These are phyloP conservation scores for Ilyonectria sp. DNA, from an alignment of 2,329 filamentous ascomycete species.

Conservation along the genomic window DNA sequence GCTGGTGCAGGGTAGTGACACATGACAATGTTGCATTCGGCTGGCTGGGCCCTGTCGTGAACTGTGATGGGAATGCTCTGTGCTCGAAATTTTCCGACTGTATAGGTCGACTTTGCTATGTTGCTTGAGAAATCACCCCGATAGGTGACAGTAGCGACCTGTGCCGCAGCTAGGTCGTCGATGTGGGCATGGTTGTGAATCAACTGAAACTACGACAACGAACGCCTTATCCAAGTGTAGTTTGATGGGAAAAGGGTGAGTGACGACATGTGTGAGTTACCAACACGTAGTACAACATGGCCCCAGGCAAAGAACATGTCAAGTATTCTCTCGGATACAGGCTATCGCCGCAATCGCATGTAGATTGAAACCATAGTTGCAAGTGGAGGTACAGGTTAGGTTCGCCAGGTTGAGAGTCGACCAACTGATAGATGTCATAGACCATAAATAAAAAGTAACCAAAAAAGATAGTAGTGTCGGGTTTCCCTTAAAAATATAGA, in stretches of 20 bases:
- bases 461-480: no score
- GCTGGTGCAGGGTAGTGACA: conserved; percentile 22
- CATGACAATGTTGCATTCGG: neutral
- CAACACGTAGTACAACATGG: no score
- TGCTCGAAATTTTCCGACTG: neutral
- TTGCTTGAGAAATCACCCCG: neutral
- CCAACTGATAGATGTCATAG: neutral
- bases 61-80: neutral
- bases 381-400: no score
- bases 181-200: neutral
- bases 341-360: no score
- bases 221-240: neutral
- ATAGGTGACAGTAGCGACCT: neutral
- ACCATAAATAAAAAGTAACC: no score
- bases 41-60: neutral
- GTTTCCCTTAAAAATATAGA: no score
- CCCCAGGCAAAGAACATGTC: no score
- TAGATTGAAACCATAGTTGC: no score
- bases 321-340: no score
- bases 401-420: no score
- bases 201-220: neutral
- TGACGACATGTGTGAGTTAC: no score
- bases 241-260: neutral
- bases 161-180: neutral
- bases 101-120: neutral